These are phyloP conservation scores for Backusella tuberculispora DNA, from an alignment of 192 early-diverging fungal species.

Conservation along the genomic window DNA sequence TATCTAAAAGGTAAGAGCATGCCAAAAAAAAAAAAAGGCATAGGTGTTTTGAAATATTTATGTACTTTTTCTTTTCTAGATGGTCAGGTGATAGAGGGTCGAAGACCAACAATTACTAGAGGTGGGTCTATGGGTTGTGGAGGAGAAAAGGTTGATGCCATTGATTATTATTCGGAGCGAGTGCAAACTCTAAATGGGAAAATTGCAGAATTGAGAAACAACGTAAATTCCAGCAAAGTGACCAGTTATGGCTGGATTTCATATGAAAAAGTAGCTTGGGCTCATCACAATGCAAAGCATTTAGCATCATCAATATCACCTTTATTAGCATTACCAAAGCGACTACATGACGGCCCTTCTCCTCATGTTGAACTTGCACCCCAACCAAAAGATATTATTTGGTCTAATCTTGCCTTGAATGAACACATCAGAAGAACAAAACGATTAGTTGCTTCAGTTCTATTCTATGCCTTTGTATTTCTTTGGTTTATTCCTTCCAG, in stretches of 20 bases:
- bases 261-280: conserved; percentile 56
- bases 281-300: conserved; percentile 51
- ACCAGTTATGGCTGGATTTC: conserved; percentile 77
- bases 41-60: not conserved
- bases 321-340: conserved; percentile 15
- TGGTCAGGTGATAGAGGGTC: conserved; percentile 34
- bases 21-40: not conserved
- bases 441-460: conserved; percentile 42
- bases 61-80: not conserved
- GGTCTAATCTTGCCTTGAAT: conserved; percentile 68
- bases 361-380: conserved; percentile 60
- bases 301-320: conserved; percentile 40
- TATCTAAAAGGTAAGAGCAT: conserved; percentile 50
- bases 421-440: conserved; percentile 50
- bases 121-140: conserved; percentile 43
- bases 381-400: conserved; percentile 78
- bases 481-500: conserved; percentile 71
- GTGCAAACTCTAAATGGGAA: conserved; percentile 59
- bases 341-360: conserved; percentile 11
- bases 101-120: conserved; percentile 42
- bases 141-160: conserved; percentile 63
- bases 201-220: conserved; percentile 54
- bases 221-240: conserved; percentile 52
- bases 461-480: conserved; percentile 63
- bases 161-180: conserved; percentile 68